Conservation (phyloP, 2,329 filamentous ascomycete genomes). For the Ophiocordyceps polyrhachis-furcata region DNA sequence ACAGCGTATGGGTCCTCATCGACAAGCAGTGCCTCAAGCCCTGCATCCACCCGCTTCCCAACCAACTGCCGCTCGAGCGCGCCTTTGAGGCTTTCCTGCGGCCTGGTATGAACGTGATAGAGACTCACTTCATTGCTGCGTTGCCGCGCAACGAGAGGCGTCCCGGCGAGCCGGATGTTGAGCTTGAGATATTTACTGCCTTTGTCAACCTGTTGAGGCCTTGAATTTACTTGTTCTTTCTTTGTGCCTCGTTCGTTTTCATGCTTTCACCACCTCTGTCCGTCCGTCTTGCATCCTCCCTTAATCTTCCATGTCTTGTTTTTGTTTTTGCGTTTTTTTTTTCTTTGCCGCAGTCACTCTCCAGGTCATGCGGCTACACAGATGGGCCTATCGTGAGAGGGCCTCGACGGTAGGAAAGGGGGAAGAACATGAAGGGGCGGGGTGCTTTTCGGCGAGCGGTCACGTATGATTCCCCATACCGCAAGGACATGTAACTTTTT, state of each 20-base stretch:
- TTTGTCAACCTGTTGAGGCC: slow-evolving; percentile 48
- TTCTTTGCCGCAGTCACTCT: no score
- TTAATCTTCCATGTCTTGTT: no score
- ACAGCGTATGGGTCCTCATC: slow-evolving; percentile 56
- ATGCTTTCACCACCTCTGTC: no score
- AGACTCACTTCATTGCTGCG: slow-evolving; percentile 59
- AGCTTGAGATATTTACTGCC: slow-evolving; percentile 62
- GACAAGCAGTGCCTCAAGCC: slow-evolving; percentile 45
- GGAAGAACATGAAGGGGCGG: no score
- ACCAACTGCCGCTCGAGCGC: slow-evolving; percentile 40
- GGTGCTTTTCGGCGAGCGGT: not conserved
- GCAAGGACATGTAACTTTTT: not conserved
- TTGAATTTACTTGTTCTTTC: not conserved
- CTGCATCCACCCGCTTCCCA: slow-evolving; percentile 26
- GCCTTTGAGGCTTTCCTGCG: slow-evolving; percentile 57
- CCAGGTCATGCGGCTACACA: not conserved
- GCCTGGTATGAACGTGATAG: slow-evolving; percentile 58
- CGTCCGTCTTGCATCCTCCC: no score
- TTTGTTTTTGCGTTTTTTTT: no score
- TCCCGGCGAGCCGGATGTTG: slow-evolving; percentile 41
- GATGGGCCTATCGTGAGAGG: not conserved
- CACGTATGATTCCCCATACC: not conserved
- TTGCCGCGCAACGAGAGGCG: slow-evolving; percentile 40
- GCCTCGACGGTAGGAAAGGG: not conserved
- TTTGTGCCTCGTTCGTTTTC: not conserved